These are phyloP conservation scores for Botrytis aclada DNA, from an alignment of 2,329 filamentous ascomycete species.

Conservation along the genomic window DNA sequence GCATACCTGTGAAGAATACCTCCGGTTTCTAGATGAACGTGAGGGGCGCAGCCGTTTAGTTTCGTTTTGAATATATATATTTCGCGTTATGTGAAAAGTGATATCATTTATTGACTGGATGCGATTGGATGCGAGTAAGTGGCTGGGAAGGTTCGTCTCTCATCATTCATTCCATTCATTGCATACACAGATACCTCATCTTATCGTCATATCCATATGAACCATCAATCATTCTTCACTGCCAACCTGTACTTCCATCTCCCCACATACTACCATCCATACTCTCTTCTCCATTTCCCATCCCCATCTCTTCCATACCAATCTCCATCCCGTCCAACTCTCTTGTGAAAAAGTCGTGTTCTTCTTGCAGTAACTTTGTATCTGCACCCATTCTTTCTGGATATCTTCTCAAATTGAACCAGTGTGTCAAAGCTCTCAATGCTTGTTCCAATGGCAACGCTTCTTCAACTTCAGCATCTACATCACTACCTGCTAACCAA, in stretches of 20 bases:
- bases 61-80: conserved; percentile 2
- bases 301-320: conserved; percentile 31
- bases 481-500: conserved; percentile 86
- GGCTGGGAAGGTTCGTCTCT: background rate
- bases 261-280: conserved; percentile 16
- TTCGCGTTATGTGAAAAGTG: background rate
- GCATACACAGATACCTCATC: background rate
- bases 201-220: background rate
- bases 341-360: conserved; percentile 75
- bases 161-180: conserved; percentile 1
- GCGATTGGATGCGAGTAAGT: background rate
- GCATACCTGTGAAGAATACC: background rate
- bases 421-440: conserved; percentile 83
- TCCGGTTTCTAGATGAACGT: background rate
- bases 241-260: conserved; percentile 6
- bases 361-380: conserved; percentile 59
- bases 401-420: conserved; percentile 84
- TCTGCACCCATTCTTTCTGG: conserved; percentile 68
- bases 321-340: conserved; percentile 72
- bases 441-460: conserved; percentile 90
- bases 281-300: conserved; percentile 26
- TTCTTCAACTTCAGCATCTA: conserved; percentile 92
- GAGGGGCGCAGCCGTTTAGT: background rate
- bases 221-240: background rate
- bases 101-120: background rate